Evolutionary conservation across 345 rosid genomes (phyloP), one percentile per base, ranked within the genome.

Genomic region (Hypericum perforatum): DNA sequence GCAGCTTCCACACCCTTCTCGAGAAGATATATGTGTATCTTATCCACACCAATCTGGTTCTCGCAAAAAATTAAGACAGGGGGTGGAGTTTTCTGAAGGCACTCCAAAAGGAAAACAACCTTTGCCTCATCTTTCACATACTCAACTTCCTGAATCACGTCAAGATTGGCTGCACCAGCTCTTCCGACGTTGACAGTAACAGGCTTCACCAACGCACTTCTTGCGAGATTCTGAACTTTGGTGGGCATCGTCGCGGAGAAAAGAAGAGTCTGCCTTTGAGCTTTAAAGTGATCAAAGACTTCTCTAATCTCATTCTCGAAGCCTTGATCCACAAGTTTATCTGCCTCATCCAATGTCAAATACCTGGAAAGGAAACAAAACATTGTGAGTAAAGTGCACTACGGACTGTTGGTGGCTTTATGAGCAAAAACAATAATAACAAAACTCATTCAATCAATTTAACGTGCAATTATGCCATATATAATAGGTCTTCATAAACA

Each of bases 171-270:
- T 43, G 97, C 97, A 59, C 97, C 95, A 8, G 95, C 96, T 75
- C 94, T 82, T 56, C 97, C 97, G 22, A 84, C 96, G 48, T 86
- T 86, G 15, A 86, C 96, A 0, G 75, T 82, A 53, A 90, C 82
- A 5, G 97, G 96, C 64, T 82, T 86, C 52, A 86, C 96, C 60
- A 86, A 59, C 41, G 97, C 95, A 67, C 92, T 90, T 60, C 86
- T 76, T 13, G 95, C 95, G 64, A 90, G 84, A 65, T 78, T 82
- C 56, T 90, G 96, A 56, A 90, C 86, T 60, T 90, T 86, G 44
- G 94, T 75, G 6, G 96, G 98, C 98, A 90, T 90, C 7, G 98
- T 90, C 9, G 95, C 96, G 53, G 96, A 90, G 63, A 86, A 90
- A 37, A 84, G 66, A 63, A 86, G 95, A 11, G 96, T 90, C 61